phyloP scores from a whole-genome alignment of 1,284 basidiomycete species.

The Cryptococcus wingfieldii region DNA sequence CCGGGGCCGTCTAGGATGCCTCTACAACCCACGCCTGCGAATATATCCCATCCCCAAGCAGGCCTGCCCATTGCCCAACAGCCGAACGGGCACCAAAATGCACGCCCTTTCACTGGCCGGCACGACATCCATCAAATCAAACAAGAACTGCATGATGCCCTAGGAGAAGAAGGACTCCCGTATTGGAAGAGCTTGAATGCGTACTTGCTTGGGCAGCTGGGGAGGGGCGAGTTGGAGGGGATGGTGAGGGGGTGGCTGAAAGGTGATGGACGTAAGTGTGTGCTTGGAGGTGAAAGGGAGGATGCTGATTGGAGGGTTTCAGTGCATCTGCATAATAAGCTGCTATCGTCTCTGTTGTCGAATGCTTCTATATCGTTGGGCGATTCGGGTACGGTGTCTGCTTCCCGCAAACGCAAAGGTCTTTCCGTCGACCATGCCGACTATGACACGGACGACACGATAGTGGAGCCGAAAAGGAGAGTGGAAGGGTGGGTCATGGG shows the following conservation, averaged over 20 bases:
- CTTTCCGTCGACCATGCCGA: conserved; percentile 29
- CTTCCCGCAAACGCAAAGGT: conserved; percentile 31
- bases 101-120: neutral
- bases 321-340: conserved; percentile 46
- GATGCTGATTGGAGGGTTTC: neutral
- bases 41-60: too few relatives aligned
- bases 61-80: too few relatives aligned
- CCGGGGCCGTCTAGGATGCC: too few relatives aligned
- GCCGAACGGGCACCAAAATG: too few relatives aligned
- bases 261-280: conserved; percentile 35
- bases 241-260: conserved; percentile 42
- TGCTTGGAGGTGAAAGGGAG: neutral
- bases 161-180: conserved; percentile 64
- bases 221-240: conserved; percentile 37
- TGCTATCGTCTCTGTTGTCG: conserved; percentile 42
- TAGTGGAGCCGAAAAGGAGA: conserved; percentile 35
- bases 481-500: conserved; percentile 41
- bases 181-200: conserved; percentile 48
- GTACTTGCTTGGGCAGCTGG: conserved; percentile 44
- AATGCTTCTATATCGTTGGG: conserved; percentile 39
- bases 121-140: conserved; percentile 54
- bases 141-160: conserved; percentile 70
- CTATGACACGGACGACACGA: conserved; percentile 34
- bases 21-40: too few relatives aligned
- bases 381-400: conserved; percentile 14